Base-by-base conservation (phyloP, 345 rosid species). In the Arabis hirsuta region DNA sequence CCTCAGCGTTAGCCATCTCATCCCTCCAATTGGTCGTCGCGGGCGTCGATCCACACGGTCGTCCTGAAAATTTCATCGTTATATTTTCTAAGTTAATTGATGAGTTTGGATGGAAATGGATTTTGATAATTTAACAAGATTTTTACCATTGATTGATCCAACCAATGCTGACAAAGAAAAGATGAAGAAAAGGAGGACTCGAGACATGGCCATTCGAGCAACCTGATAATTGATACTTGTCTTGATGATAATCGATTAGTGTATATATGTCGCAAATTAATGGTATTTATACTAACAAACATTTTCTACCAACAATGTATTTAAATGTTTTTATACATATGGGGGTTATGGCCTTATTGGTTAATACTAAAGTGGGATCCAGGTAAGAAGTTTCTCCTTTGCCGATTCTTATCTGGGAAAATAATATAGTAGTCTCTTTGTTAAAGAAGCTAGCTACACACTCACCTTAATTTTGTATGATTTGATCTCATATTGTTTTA, bases 181-280 rank as follows among this genome's bases (percentile, higher is more conserved):
- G 1, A 52, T 24, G 56, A 52, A 52, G 14, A 36, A 36, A 36
- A 52, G 3, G 9, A 52, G 34, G 34, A 24, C 34, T 1, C 56
- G 56, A 24, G 56, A 52, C 56, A 52, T 52, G 56, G 56, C 56
- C 5, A 51, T 51, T 51, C 31, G 31, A 51, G 31, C 13, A 22
- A 22, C 1, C 31, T 51, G 55, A 24, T 22, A 22, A 22, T 19
- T 51, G 27, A 20, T 22, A 51, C 14, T 52, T 22, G 56, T 52
- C 14, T 24, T 11, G 7, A 10, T 51, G 32, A 4, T 51, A 0
- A 22, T 5, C 24, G 24, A 22, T 22, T 22, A 22, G 24, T 1
- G 24, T 22, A 22, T 22, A 22, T 22, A 0, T 22, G 24, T 22
- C 2, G 24, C 24, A 10, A 4, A 11, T 50, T 50, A 50, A 6